Conservation (phyloP, 768 basidiomycete species). For the Naematelia encephala region DNA sequence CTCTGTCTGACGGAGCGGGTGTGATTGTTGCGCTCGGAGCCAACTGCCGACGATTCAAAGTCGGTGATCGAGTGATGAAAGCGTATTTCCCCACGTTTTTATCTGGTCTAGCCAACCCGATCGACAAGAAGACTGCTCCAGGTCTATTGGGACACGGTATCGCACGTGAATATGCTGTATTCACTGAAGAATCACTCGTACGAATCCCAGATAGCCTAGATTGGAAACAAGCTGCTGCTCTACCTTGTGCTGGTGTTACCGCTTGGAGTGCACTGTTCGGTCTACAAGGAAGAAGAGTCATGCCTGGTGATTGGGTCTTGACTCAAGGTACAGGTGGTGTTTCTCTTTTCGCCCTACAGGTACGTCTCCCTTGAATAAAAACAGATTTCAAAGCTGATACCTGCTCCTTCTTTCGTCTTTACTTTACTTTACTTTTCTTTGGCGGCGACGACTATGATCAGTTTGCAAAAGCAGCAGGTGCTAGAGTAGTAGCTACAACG, state of each 20-base stretch:
- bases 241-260: constrained; percentile 29
- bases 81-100: background rate
- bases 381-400: no score
- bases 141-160: background rate
- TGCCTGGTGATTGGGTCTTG: constrained; percentile 23
- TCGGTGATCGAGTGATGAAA: background rate
- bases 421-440: no score
- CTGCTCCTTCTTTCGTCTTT: no score
- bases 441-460: no score
- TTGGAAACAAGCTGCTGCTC: constrained; percentile 13
- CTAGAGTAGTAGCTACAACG: constrained; percentile 20
- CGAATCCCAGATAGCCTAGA: background rate
- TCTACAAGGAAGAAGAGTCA: constrained; percentile 12
- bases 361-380: constrained; percentile 4
- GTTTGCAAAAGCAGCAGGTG: constrained; percentile 27
- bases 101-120: background rate
- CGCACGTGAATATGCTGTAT: background rate
- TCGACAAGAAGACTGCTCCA: background rate
- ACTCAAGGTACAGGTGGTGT: constrained; percentile 31
- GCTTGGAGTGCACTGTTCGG: constrained; percentile 28
- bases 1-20: background rate
- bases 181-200: background rate
- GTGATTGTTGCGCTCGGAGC: background rate
- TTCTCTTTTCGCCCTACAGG: constrained; percentile 26
- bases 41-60: background rate